Conservation (phyloP, 2,329 filamentous ascomycete genomes). For the Ceratocystis smalleyi region DNA sequence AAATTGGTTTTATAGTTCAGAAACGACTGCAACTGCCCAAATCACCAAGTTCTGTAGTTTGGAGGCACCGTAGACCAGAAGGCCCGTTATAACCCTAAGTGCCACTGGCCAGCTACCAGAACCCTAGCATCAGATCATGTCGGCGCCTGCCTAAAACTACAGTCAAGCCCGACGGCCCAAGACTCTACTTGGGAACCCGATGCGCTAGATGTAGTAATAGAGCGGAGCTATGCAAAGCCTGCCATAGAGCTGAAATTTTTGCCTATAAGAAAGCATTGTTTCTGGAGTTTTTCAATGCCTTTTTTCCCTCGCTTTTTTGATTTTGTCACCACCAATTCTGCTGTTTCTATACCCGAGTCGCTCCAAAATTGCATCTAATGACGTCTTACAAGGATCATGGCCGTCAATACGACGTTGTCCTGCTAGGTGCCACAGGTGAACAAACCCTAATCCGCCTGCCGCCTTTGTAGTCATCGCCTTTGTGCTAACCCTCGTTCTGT, state of each 20-base stretch:
- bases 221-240: background rate
- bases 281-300: background rate
- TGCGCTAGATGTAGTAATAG: background rate
- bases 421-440: constrained; percentile 43
- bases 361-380: constrained; percentile 25
- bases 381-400: constrained; percentile 31
- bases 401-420: constrained; percentile 41
- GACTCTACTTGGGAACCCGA: background rate
- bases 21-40: background rate
- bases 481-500: background rate
- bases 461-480: background rate
- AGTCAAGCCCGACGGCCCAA: background rate
- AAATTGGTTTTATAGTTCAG: too few species aligned
- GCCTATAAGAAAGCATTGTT: background rate
- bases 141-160: constrained; percentile 1
- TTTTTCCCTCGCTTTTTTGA: background rate
- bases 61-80: too few species aligned
- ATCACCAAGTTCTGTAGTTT: background rate
- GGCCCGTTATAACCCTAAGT: too few species aligned
- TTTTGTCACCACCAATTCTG: background rate
- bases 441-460: constrained; percentile 17
- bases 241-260: background rate
- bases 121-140: background rate
- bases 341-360: background rate
- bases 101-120: background rate